Conservation (phyloP, 2,329 filamentous ascomycete species). For the Fusarium circinatum region DNA sequence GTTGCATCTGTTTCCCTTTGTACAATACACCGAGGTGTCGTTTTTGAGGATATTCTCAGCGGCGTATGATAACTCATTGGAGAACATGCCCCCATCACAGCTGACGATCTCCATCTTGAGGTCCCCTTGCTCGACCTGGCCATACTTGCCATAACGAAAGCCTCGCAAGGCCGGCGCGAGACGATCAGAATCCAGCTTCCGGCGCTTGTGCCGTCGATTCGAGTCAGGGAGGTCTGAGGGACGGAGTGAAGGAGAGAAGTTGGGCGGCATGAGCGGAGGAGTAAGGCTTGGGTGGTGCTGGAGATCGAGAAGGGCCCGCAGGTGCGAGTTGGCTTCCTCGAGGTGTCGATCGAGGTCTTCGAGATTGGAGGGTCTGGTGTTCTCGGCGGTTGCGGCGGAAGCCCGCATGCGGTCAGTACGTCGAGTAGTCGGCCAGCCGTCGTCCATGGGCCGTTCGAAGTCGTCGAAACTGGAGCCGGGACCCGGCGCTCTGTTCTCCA, state of each 20-base stretch:
- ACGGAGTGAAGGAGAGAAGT: slow-evolving; percentile 49
- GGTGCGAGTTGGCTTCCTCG: slow-evolving; percentile 56
- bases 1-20: slow-evolving; percentile 87
- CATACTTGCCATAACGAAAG: slow-evolving; percentile 86
- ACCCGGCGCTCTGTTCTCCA: slow-evolving; percentile 44
- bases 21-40: slow-evolving; percentile 89
- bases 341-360: slow-evolving; percentile 53
- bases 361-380: slow-evolving; percentile 43
- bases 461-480: slow-evolving; percentile 41
- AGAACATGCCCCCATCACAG: slow-evolving; percentile 83
- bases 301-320: slow-evolving; percentile 56
- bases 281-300: slow-evolving; percentile 47
- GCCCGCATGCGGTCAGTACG: slow-evolving; percentile 41
- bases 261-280: slow-evolving; percentile 45
- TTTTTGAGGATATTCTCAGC: slow-evolving; percentile 86
- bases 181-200: slow-evolving; percentile 75
- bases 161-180: slow-evolving; percentile 60
- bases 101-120: slow-evolving; percentile 88
- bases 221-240: slow-evolving; percentile 56
- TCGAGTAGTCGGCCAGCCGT: slow-evolving; percentile 42
- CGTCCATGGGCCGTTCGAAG: slow-evolving; percentile 44
- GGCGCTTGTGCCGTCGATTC: slow-evolving; percentile 69
- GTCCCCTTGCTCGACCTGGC: slow-evolving; percentile 84
- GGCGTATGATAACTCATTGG: slow-evolving; percentile 70
- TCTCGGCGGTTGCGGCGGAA: slow-evolving; percentile 30